Evolutionary conservation across 108 stramenopile genomes (phyloP), one percentile per base, ranked within the genome.

Genomic region (Stephanodiscus minutulus): DNA sequence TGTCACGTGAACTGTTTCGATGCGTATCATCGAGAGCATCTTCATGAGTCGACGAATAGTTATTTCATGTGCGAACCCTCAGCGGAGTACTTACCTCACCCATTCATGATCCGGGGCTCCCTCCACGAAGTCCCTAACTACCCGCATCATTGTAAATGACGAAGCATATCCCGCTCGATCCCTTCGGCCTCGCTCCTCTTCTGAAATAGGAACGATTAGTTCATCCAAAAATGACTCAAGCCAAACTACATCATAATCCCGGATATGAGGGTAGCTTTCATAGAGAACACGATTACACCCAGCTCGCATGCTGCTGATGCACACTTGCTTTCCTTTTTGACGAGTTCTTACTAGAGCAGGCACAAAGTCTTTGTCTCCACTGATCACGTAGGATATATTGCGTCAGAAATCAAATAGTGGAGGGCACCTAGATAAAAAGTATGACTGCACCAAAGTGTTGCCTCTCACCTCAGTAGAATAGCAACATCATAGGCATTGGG

Each of bases 401-500:
- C 39, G 6, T 9, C 9, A 47, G 6, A 41, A 29, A 43, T 0
- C 7, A 17, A 58, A 13, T n/a, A 58, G 28, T 10, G 43, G 7
- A 39, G 27, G 25, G 46, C 20, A 25, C 6, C 35, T 35, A 35
- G 35, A 35, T 35, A 35, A 35, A 35, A 35, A 35, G 5, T 35
- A 35, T 35, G 6, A 35, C 35, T 35, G 35, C 39, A 39, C 39
- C 39, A 39, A 39, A 39, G 39, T 39, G 35, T 35, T 24, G 8
- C 3, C 7, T 24, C 50, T 59, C 35, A 72, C 70, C 72, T 91
- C 10, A 96, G 65, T 24, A 96, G 50, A 46, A 96, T 74, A n/a
- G 92, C 95, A 12, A 92, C 77, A 72, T 96, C 95, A 64, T 85
- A 96, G 5, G 92, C 87, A 83, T 92, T 81, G 10, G 90, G 89